Base-by-base conservation (phyloP, 164 flowering plant species). In the Taxillus chinensis region DNA sequence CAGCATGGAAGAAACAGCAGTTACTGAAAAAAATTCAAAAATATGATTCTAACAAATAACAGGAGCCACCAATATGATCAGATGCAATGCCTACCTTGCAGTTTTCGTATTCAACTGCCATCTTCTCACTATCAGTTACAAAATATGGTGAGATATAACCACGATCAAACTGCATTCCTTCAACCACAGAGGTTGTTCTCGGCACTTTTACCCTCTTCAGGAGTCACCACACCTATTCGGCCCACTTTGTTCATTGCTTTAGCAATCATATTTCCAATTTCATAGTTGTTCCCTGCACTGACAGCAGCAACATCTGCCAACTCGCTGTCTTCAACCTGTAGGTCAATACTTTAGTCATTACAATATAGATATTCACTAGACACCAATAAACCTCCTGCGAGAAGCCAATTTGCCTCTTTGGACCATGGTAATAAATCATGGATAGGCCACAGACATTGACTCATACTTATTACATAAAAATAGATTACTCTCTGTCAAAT, bases 121-220 rank as follows among this genome's bases (percentile, higher is more conserved):
- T 86, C 68, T 72, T 87, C 59, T 64, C 62, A 55, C 87, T 60
- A 72, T 92, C 92, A 41, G 89, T 92, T 57, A 87, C 92, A 62
- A 92, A 87, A 70, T 89, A 87, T 52, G 86, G 89, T 57, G 98
- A 92, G 75, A 92, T 67, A 71, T 82, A 92, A 56, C 98, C 98
- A 41, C 95, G 92, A 75, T 87, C 86, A 68, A 92, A 92, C 40
- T 89, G 88, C 96, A 89, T 92, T 67, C 98, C 96, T 68, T 89
- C 88, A 12, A 84, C 91, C 66, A 89, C 84, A 67, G 41, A 92
- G 68, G 56, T 57, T 82, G 79, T 71, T 85, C 56, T 82, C 86
- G 0, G 79, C 71, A 62, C 64, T 13, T 61, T 77, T 86, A 38
- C 98, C 98, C 70, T 82, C 81, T 72, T 86, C 87, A 43, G 87